These are phyloP conservation scores for Wallacemonas collosoma DNA, from an alignment of 208 protist genomes.

Conservation along the genomic window DNA sequence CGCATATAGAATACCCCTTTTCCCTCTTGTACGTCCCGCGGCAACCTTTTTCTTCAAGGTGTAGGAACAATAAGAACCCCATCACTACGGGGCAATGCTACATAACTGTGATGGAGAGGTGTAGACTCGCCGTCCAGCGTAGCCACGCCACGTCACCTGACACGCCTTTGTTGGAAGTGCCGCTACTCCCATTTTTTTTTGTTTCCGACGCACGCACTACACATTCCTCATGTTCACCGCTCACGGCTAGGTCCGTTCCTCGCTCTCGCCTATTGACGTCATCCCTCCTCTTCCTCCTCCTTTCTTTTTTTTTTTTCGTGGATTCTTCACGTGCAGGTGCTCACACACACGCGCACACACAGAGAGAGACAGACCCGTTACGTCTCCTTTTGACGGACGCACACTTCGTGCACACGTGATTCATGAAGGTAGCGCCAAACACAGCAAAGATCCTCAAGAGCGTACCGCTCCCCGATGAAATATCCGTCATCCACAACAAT, in stretches of 20 bases:
- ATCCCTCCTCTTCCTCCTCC: constrained; percentile 8
- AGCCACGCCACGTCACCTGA: no score
- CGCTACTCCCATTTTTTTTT: no score
- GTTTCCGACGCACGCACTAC: neutral
- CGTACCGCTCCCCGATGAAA: constrained; percentile 90
- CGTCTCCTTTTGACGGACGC: neutral
- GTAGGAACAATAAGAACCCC: no score
- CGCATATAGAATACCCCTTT: no score
- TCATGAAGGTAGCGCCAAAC: constrained; percentile 86
- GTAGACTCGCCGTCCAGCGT: no score
- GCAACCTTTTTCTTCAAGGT: no score
- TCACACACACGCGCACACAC: neutral
- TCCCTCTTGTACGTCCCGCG: no score
- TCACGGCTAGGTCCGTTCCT: neutral
- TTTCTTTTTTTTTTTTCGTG: constrained; percentile 9
- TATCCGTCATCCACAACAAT: constrained; percentile 68
- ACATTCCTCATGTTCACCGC: neutral
- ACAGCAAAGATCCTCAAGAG: constrained; percentile 85
- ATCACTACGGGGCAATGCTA: no score
- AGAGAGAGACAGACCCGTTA: neutral
- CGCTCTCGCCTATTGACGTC: neutral
- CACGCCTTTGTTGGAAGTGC: no score
- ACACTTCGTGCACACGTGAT: neutral
- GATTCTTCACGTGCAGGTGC: no score
- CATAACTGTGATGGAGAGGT: no score